Conservation (phyloP, 2,329 filamentous ascomycete genomes). For the Alternaria sp. region DNA sequence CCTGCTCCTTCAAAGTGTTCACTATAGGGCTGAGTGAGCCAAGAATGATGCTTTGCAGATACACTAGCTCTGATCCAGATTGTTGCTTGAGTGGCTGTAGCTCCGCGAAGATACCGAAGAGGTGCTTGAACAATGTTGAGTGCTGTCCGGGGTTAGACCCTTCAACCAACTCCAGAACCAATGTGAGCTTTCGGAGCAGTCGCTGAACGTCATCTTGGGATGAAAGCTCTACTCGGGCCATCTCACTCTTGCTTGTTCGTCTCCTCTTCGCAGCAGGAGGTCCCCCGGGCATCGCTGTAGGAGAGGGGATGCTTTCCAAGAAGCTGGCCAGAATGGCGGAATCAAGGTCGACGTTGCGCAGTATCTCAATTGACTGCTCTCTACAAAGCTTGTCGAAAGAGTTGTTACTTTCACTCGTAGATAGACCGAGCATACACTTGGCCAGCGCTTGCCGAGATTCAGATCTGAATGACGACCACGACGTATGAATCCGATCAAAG, state of each 20-base stretch:
- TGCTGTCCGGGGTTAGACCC: conserved; percentile 78
- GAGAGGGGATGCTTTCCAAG: conserved; percentile 75
- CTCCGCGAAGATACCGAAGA: conserved; percentile 87
- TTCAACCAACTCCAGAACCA: conserved; percentile 89
- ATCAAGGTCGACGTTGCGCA: conserved; percentile 76
- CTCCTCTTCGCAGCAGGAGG: conserved; percentile 80
- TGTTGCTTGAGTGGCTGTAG: conserved; percentile 84
- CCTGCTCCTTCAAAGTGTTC: conserved; percentile 69
- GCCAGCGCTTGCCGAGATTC: conserved; percentile 68
- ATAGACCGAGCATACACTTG: conserved; percentile 69
- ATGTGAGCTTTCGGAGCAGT: conserved; percentile 78
- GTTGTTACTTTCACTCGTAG: conserved; percentile 55
- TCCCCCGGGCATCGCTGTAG: conserved; percentile 75
- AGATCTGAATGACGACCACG: conserved; percentile 77
- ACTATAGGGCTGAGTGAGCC: conserved; percentile 85
- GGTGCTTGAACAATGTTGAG: conserved; percentile 75
- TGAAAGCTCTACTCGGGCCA: conserved; percentile 67
- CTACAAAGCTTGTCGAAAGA: conserved; percentile 53
- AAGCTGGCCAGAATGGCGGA: conserved; percentile 76
- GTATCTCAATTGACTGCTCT: conserved; percentile 71
- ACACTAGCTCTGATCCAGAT: conserved; percentile 85
- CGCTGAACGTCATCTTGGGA: conserved; percentile 71
- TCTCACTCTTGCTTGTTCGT: conserved; percentile 77
- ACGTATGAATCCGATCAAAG: conserved; percentile 72
- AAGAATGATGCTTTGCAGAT: conserved; percentile 85